phyloP scores from a whole-genome alignment of 2,329 filamentous ascomycete genomes.

The Cryphonectria parasitica region DNA sequence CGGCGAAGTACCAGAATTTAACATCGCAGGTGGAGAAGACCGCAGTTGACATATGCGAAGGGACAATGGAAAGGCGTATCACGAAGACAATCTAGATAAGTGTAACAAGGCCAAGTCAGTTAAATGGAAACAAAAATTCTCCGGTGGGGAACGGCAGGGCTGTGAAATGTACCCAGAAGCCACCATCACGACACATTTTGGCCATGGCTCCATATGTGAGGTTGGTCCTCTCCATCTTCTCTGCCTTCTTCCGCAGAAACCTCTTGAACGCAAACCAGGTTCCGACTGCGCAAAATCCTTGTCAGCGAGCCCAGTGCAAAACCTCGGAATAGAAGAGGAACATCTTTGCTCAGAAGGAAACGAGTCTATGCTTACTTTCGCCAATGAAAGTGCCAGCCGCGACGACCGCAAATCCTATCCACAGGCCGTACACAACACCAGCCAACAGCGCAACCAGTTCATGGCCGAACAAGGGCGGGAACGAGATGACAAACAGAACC shows the following conservation, averaged over 20 bases:
- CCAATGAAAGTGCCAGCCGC: constrained; percentile 47
- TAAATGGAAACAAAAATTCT: constrained; percentile 45
- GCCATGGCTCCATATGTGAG: constrained; percentile 46
- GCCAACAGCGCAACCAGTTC: constrained; percentile 47
- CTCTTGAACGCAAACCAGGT: constrained; percentile 48
- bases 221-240: constrained; percentile 45
- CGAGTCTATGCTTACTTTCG: constrained; percentile 37
- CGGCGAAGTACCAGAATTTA: constrained; percentile 45
- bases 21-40: constrained; percentile 48
- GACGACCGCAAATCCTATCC: constrained; percentile 46
- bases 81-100: constrained; percentile 44
- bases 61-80: constrained; percentile 46
- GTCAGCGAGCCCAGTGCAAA: constrained; percentile 6
- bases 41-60: constrained; percentile 48
- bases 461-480: constrained; percentile 48
- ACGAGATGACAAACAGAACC: constrained; percentile 45
- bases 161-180: constrained; percentile 41
- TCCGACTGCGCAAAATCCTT: constrained; percentile 34
- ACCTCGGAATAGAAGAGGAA: not conserved
- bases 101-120: not conserved
- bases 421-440: constrained; percentile 46
- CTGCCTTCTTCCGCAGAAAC: constrained; percentile 40
- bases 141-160: not conserved
- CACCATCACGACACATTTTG: constrained; percentile 45
- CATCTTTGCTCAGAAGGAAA: too few species aligned